These are phyloP conservation scores for Cercospora sp. DNA, from an alignment of 2,329 filamentous ascomycete species.

Conservation along the genomic window DNA sequence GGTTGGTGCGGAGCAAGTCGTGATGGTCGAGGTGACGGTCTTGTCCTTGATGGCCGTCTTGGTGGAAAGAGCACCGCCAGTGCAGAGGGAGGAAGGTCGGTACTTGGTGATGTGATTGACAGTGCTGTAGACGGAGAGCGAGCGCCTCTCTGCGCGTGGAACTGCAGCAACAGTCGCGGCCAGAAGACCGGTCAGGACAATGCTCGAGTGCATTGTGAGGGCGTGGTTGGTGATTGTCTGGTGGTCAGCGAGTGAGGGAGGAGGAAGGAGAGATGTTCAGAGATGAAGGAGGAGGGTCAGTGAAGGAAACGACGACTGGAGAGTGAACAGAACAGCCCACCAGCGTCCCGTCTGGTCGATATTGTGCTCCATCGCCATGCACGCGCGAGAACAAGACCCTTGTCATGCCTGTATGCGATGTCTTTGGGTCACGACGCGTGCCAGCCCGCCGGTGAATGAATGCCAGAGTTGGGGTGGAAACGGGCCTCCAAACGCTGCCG, in stretches of 20 bases:
- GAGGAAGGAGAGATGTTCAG: neutral
- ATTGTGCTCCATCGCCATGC: conserved; percentile 9
- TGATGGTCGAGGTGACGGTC: conserved; percentile 26
- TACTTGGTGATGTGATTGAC: conserved; percentile 28
- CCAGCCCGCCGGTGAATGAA: conserved; percentile 6
- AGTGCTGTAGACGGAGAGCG: conserved; percentile 20
- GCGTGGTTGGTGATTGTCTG: neutral
- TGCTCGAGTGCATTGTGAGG: conserved; percentile 12
- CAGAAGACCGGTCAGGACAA: conserved; percentile 16
- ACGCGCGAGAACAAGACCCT: neutral
- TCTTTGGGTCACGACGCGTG: conserved; percentile 1
- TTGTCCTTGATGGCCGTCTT: conserved; percentile 20
- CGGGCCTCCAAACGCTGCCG: neutral
- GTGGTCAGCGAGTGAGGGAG: neutral
- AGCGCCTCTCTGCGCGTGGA: conserved; percentile 13
- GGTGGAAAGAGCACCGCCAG: conserved; percentile 18
- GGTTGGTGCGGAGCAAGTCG: conserved; percentile 20
- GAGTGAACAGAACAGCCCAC: neutral
- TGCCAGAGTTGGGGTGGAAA: conserved; percentile 8
- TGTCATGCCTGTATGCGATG: neutral
- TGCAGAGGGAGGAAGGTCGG: conserved; percentile 13
- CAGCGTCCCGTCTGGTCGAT: neutral
- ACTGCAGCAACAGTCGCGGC: conserved; percentile 10
- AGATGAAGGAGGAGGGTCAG: neutral
- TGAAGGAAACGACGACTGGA: neutral